phyloP scores from a whole-genome alignment of 495 filamentous ascomycete genomes.

The Cercophora sp. region DNA sequence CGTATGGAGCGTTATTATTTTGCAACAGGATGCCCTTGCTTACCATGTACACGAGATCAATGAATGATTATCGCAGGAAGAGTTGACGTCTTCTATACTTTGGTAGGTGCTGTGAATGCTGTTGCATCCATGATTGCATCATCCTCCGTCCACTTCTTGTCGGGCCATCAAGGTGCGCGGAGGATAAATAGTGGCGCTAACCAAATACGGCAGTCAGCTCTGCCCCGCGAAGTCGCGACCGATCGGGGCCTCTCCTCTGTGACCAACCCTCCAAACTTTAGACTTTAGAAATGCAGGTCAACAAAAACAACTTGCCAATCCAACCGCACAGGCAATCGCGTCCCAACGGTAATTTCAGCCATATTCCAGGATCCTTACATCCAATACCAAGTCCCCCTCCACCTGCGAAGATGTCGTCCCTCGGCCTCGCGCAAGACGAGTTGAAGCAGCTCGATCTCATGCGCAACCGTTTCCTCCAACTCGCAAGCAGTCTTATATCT shows the following conservation, averaged over 20 bases:
- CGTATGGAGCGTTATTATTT: background rate
- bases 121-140: too few relatives aligned
- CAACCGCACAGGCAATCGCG: background rate
- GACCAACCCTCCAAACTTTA: too few relatives aligned
- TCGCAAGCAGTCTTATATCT: constrained; percentile 63
- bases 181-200: background rate
- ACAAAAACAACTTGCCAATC: background rate
- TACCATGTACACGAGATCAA: background rate
- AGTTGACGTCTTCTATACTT: too few relatives aligned
- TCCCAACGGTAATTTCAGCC: too few relatives aligned
- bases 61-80: too few relatives aligned
- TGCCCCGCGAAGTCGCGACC: too few relatives aligned
- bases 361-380: too few relatives aligned
- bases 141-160: too few relatives aligned
- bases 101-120: too few relatives aligned
- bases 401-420: constrained; percentile 51
- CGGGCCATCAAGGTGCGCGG: constrained; percentile 2
- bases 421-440: constrained; percentile 53
- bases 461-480: constrained; percentile 65
- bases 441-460: constrained; percentile 71
- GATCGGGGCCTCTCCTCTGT: too few relatives aligned
- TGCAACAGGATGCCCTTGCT: background rate
- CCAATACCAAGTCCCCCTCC: too few relatives aligned
- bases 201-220: constrained; percentile 1
- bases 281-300: too few relatives aligned